A percentile compares a stretch with the other conserved stretches of the same genome.
phyloP scores from a whole-genome alignment of 1,284 basidiomycete species.

The Boletus semigastroideus region DNA sequence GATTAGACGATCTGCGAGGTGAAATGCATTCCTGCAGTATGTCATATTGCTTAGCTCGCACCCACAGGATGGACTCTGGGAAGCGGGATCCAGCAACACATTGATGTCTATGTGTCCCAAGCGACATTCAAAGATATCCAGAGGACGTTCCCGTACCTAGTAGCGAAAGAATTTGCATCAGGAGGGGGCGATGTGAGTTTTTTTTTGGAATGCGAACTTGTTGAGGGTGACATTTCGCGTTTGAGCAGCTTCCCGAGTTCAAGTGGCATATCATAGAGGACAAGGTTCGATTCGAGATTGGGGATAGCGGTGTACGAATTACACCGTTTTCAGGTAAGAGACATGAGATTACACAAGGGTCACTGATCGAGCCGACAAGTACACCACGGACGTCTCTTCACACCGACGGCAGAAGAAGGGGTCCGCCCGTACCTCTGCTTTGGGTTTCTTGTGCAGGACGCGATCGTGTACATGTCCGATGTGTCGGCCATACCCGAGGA shows the following conservation, averaged over 20 bases:
- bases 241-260: conserved; percentile 67
- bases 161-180: conserved; percentile 71
- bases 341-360: neutral
- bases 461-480: conserved; percentile 72
- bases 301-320: conserved; percentile 58
- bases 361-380: conserved; percentile 38
- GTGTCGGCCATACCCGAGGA: conserved; percentile 72
- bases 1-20: conserved; percentile 80
- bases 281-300: conserved; percentile 61
- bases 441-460: conserved; percentile 70
- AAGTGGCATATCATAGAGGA: conserved; percentile 77
- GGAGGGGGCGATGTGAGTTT: conserved; percentile 72
- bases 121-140: conserved; percentile 65
- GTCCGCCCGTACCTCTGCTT: conserved; percentile 66
- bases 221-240: conserved; percentile 2
- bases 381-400: conserved; percentile 64
- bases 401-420: conserved; percentile 28
- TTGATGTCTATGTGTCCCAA: conserved; percentile 71
- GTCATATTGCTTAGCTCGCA: neutral
- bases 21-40: conserved; percentile 12
- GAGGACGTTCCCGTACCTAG: conserved; percentile 74
- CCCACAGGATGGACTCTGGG: conserved; percentile 70
- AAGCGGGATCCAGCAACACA: conserved; percentile 62
- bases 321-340: conserved; percentile 64
- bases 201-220: neutral